Evolutionary conservation across 176 grass and related monocot species (phyloP).

Genomic region (Rhynchospora pubera): DNA sequence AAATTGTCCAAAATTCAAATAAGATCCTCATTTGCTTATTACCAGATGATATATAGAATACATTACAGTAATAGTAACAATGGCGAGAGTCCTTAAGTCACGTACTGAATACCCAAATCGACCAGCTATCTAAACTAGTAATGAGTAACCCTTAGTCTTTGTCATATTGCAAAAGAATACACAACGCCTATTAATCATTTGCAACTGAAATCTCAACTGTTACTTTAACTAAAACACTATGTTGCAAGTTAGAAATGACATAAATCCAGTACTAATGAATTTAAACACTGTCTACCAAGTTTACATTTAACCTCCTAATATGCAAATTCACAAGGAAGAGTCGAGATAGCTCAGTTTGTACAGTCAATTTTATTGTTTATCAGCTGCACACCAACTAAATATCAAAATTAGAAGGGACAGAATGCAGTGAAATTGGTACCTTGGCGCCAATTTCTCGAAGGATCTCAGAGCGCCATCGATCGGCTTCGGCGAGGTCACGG

Average conservation of each 20-base stretch:
- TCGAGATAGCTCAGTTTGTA: neutral
- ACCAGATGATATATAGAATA: neutral
- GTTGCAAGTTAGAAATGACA: neutral
- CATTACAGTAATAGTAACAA: neutral
- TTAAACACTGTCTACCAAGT: neutral
- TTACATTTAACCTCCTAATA: neutral
- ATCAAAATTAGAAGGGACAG: neutral
- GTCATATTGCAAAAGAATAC: neutral
- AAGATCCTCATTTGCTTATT: neutral
- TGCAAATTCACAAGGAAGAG: neutral
- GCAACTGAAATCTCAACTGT: neutral
- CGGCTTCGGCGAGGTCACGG: conserved; percentile 87
- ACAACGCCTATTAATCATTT: neutral
- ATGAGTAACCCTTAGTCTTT: neutral
- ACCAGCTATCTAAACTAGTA: neutral
- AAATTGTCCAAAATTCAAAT: neutral
- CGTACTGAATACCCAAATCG: neutral
- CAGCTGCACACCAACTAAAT: neutral
- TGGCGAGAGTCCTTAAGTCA: no score
- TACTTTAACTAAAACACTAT: neutral
- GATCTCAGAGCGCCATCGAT: conserved; percentile 89
- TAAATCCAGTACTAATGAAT: neutral
- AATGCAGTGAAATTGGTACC: conserved; percentile 3
- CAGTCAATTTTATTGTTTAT: neutral
- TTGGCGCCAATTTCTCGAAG: conserved; percentile 94